Evolutionary conservation across 78 protist genomes (phyloP).

Genomic region (Tieghemostelium lacteum): DNA sequence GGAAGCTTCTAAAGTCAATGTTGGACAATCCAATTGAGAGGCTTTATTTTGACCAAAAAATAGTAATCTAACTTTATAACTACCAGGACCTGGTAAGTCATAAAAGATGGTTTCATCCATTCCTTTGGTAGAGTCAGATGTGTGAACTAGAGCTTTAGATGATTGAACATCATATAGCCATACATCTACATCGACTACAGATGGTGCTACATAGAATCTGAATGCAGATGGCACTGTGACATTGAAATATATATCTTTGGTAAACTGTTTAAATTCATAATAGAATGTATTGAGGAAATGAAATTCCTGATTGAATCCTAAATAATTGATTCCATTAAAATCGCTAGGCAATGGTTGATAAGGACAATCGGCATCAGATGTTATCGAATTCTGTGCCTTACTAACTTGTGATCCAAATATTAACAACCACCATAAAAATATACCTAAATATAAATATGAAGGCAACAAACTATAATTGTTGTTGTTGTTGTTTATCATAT

Average conservation of each 20-base stretch:
- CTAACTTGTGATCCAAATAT: no score
- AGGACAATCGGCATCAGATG: slow-evolving; percentile 37
- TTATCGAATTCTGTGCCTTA: slow-evolving; percentile 10
- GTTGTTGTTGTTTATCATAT: no score
- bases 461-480: no score
- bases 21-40: slow-evolving; percentile 24
- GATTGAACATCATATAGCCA: no score
- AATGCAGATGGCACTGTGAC: slow-evolving; percentile 15
- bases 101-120: slow-evolving; percentile 27
- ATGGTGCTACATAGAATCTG: slow-evolving; percentile 64
- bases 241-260: slow-evolving; percentile 13
- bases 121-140: slow-evolving; percentile 57
- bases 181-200: slow-evolving; percentile 47
- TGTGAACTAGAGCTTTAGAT: slow-evolving; percentile 7
- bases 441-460: no score
- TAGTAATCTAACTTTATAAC: slow-evolving; percentile 22
- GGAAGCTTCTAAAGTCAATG: slow-evolving; percentile 36
- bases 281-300: slow-evolving; percentile 43
- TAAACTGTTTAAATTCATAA: slow-evolving; percentile 22
- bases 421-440: no score
- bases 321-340: slow-evolving; percentile 9
- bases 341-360: slow-evolving; percentile 46
- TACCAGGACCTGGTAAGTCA: slow-evolving; percentile 14
- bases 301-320: slow-evolving; percentile 55
- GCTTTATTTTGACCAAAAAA: slow-evolving; percentile 33